Conservation (phyloP, 2,329 filamentous ascomycete genomes). For the Diaporthe vaccinii region DNA sequence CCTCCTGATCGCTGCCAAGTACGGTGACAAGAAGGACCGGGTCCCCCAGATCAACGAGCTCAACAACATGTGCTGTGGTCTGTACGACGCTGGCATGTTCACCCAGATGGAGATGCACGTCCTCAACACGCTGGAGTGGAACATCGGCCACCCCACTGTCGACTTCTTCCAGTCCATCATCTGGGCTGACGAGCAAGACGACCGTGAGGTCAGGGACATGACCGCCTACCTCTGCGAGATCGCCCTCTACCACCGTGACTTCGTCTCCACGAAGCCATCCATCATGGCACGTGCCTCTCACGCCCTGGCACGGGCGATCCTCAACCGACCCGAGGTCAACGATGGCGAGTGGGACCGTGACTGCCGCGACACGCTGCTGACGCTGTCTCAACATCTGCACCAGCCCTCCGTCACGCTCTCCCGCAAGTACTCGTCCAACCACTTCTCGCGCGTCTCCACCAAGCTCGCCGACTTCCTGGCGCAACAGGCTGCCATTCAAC, state of each 20-base stretch:
- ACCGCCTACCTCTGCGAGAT: conserved; percentile 95
- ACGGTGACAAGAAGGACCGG: conserved; percentile 97
- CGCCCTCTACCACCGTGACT: conserved; percentile 95
- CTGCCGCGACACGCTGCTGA: conserved; percentile 75
- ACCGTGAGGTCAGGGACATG: conserved; percentile 94
- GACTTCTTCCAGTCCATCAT: conserved; percentile 94
- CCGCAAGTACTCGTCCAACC: conserved; percentile 70
- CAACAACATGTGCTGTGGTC: conserved; percentile 98
- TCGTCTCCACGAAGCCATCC: conserved; percentile 92
- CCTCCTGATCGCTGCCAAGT: conserved; percentile 96
- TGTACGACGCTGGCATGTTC: conserved; percentile 99
- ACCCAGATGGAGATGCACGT: conserved; percentile 99
- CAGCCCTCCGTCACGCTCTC: conserved; percentile 70
- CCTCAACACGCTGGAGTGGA: conserved; percentile 96
- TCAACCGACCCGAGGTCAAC: conserved; percentile 81
- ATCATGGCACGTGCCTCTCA: conserved; percentile 91
- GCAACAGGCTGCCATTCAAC: conserved; percentile 69
- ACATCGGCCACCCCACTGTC: conserved; percentile 94
- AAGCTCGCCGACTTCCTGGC: conserved; percentile 71
- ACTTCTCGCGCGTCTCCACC: conserved; percentile 66
- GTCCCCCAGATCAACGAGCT: conserved; percentile 98
- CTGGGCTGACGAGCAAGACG: conserved; percentile 81
- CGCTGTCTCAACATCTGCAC: conserved; percentile 71
- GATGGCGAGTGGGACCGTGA: conserved; percentile 83
- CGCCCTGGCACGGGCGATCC: conserved; percentile 87